Evolutionary conservation across 805 yeast species (phyloP).

Genomic region (Candida nanaspora): DNA sequence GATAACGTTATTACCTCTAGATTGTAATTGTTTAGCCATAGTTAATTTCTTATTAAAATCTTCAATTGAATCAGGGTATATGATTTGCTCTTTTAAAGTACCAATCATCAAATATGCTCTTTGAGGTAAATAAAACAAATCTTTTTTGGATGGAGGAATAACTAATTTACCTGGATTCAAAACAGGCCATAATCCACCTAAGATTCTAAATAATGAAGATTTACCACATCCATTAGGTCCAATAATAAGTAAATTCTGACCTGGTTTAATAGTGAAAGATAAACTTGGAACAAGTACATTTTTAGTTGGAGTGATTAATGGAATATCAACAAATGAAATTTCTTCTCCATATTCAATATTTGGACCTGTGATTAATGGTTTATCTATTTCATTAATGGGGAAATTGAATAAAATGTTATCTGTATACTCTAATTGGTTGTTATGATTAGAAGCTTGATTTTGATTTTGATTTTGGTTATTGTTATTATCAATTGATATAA

Average conservation of each 20-base stretch:
- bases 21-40: slow-evolving; percentile 17
- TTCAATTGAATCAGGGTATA: slow-evolving; percentile 71
- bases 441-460: neutral
- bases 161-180: slow-evolving; percentile 44
- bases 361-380: slow-evolving; percentile 24
- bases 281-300: slow-evolving; percentile 62
- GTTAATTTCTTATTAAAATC: slow-evolving; percentile 37
- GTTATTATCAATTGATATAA: neutral
- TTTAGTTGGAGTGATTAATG: slow-evolving; percentile 81
- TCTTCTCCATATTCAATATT: slow-evolving; percentile 43
- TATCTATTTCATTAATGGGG: slow-evolving; percentile 1
- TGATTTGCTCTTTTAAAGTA: slow-evolving; percentile 77
- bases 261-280: slow-evolving; percentile 66
- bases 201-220: slow-evolving; percentile 81
- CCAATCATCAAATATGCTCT: slow-evolving; percentile 82
- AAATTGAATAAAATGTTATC: neutral
- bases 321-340: slow-evolving; percentile 66
- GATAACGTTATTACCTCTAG: slow-evolving; percentile 12
- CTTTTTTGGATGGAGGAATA: slow-evolving; percentile 57
- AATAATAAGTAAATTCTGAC: slow-evolving; percentile 80
- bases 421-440: neutral
- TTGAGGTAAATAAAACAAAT: slow-evolving; percentile 86
- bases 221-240: slow-evolving; percentile 98
- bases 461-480: neutral
- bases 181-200: slow-evolving; percentile 93